Conservation (phyloP, 495 filamentous ascomycete species). For the Umbilicaria muhlenbergii region DNA sequence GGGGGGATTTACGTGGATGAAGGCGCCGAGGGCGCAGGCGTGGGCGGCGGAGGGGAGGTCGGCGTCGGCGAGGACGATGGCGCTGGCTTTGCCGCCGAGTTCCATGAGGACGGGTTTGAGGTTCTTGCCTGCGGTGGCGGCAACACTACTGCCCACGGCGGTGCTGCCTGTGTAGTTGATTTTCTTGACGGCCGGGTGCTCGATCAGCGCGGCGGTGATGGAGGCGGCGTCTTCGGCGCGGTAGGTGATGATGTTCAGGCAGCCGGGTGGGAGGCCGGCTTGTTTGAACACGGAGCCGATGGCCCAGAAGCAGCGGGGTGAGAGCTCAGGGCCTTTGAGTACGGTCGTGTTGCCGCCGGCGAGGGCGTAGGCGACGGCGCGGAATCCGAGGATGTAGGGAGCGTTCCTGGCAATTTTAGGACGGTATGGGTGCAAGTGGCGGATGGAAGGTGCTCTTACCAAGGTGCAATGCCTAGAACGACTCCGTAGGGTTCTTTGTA, state of each 20-base stretch:
- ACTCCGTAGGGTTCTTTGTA: constrained; percentile 72
- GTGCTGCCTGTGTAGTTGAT: constrained; percentile 49
- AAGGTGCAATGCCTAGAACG: constrained; percentile 68
- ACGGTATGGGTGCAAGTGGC: not conserved
- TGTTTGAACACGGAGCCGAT: constrained; percentile 54
- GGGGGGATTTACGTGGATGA: constrained; percentile 29
- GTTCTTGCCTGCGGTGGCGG: constrained; percentile 33
- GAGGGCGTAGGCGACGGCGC: constrained; percentile 57
- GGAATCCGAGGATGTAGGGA: constrained; percentile 47
- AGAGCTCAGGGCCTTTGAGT: constrained; percentile 62
- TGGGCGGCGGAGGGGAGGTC: constrained; percentile 39
- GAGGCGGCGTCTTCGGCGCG: constrained; percentile 33
- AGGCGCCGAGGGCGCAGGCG: constrained; percentile 33
- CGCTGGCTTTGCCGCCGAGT: constrained; percentile 44
- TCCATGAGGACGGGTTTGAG: constrained; percentile 48
- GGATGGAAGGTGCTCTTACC: constrained; percentile 32
- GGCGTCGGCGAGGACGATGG: constrained; percentile 43
- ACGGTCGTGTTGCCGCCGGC: constrained; percentile 68
- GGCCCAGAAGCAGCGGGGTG: constrained; percentile 60
- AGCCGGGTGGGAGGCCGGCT: constrained; percentile 52
- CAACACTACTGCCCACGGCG: constrained; percentile 37
- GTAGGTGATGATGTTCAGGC: constrained; percentile 40
- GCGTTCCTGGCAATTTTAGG: constrained; percentile 32
- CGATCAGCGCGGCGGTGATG: constrained; percentile 40
- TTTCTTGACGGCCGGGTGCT: constrained; percentile 40